phyloP scores from a whole-genome alignment of 1,284 basidiomycete genomes.

The Tetrapyrgos nigripes region DNA sequence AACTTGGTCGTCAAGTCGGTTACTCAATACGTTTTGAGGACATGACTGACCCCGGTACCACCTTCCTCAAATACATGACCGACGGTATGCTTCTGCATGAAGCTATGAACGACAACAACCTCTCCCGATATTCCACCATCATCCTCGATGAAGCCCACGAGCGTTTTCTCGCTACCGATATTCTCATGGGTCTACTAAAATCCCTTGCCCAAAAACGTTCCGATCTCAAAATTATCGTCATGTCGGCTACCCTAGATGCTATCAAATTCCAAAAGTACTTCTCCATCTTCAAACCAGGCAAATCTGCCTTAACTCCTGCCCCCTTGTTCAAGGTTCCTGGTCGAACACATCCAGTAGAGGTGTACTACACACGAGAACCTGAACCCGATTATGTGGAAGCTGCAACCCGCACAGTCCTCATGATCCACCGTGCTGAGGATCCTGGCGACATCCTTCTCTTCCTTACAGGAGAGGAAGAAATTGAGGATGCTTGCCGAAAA shows the following conservation, averaged over 20 bases:
- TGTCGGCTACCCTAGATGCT: slow-evolving; percentile 98
- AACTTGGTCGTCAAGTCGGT: slow-evolving; percentile 93
- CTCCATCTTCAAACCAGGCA: slow-evolving; percentile 53
- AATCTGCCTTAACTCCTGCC: slow-evolving; percentile 54
- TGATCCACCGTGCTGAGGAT: slow-evolving; percentile 97
- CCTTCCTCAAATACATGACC: slow-evolving; percentile 98
- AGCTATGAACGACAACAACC: slow-evolving; percentile 95
- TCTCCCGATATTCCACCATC: slow-evolving; percentile 93
- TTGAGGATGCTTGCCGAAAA: slow-evolving; percentile 95
- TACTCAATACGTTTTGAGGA: slow-evolving; percentile 99
- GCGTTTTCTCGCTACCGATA: slow-evolving; percentile 96
- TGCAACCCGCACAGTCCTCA: slow-evolving; percentile 94
- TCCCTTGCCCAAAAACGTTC: slow-evolving; percentile 79
- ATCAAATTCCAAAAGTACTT: slow-evolving; percentile 98
- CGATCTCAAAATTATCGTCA: slow-evolving; percentile 97
- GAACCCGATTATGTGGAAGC: slow-evolving; percentile 98
- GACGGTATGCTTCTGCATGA: slow-evolving; percentile 98
- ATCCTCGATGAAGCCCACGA: slow-evolving; percentile 99
- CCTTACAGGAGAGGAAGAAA: slow-evolving; percentile 98
- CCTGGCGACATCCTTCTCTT: slow-evolving; percentile 94
- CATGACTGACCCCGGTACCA: slow-evolving; percentile 90
- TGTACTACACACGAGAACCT: slow-evolving; percentile 96
- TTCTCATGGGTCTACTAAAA: slow-evolving; percentile 93
- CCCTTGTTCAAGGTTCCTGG: slow-evolving; percentile 97
- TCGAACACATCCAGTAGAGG: slow-evolving; percentile 94